Evolutionary conservation across 208 protist species (phyloP).

Genomic region (Balamuthia mandrillaris): DNA sequence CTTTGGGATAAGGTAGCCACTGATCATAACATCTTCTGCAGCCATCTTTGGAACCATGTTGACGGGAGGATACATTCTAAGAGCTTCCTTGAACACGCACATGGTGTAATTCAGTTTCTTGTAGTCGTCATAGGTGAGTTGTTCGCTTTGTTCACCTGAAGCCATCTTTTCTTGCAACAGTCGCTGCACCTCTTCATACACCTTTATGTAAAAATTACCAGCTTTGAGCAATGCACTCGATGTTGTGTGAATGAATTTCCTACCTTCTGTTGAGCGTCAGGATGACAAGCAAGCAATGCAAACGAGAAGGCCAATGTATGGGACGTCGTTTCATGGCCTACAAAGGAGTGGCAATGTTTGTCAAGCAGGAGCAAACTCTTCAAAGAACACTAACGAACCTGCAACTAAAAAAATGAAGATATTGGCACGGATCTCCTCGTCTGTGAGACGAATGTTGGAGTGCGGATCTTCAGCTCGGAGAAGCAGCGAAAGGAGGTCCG

Average conservation of each 20-base stretch:
- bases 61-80: neutral
- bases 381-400: neutral
- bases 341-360: too few species aligned
- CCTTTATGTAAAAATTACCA: neutral
- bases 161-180: neutral
- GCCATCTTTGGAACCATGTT: neutral
- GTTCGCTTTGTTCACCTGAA: too few species aligned
- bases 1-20: too few species aligned
- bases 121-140: conserved; percentile 18
- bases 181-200: neutral
- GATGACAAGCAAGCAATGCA: neutral
- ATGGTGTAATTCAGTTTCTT: neutral
- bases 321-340: neutral
- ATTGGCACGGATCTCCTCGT: neutral
- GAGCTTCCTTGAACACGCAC: conserved; percentile 9
- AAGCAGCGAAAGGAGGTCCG: neutral
- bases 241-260: too few species aligned
- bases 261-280: neutral
- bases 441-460: neutral
- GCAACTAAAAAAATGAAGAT: conserved; percentile 4
- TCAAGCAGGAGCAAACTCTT: too few species aligned
- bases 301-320: neutral
- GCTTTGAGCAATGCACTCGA: too few species aligned
- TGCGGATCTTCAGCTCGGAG: neutral
- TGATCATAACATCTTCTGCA: too few species aligned